Evolutionary conservation across 192 early-diverging fungal genomes (phyloP).

Genomic region (Geranomyces variabilis): DNA sequence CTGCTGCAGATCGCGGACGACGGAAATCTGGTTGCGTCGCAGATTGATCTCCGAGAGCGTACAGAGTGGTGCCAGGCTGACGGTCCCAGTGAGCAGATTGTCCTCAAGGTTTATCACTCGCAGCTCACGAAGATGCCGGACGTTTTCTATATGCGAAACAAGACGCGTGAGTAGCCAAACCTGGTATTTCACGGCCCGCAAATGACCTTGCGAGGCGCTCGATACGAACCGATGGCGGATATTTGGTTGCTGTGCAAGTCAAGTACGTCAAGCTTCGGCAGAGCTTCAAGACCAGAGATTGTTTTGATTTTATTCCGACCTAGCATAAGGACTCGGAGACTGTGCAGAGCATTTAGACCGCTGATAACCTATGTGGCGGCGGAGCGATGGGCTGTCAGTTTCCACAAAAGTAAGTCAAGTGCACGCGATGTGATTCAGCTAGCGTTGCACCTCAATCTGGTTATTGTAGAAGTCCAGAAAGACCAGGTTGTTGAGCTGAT

Average conservation of each 20-base stretch:
- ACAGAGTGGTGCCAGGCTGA: conserved; percentile 23
- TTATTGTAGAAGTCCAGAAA: conserved; percentile 64
- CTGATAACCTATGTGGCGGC: conserved; percentile 30
- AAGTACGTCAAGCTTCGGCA: conserved; percentile 52
- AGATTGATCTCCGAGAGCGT: conserved; percentile 55
- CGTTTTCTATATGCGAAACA: conserved; percentile 45
- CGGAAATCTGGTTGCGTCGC: conserved; percentile 44
- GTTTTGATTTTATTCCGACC: conserved; percentile 51
- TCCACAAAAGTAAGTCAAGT: background rate
- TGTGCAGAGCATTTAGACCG: conserved; percentile 40
- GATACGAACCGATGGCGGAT: conserved; percentile 38
- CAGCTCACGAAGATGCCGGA: conserved; percentile 42
- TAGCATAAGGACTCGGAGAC: conserved; percentile 58
- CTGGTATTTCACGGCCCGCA: no score
- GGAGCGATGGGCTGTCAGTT: background rate
- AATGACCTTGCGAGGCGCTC: no score
- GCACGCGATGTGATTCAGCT: no score
- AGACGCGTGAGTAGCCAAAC: no score
- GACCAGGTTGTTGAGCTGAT: conserved; percentile 47
- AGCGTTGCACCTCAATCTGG: conserved; percentile 38
- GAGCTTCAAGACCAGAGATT: conserved; percentile 41
- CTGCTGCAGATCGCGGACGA: conserved; percentile 23
- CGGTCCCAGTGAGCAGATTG: conserved; percentile 42
- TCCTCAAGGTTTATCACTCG: conserved; percentile 57
- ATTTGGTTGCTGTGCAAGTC: conserved; percentile 59